phyloP scores from a whole-genome alignment of 371 early-diverging fungal genomes.

The Mortierella sp. region DNA sequence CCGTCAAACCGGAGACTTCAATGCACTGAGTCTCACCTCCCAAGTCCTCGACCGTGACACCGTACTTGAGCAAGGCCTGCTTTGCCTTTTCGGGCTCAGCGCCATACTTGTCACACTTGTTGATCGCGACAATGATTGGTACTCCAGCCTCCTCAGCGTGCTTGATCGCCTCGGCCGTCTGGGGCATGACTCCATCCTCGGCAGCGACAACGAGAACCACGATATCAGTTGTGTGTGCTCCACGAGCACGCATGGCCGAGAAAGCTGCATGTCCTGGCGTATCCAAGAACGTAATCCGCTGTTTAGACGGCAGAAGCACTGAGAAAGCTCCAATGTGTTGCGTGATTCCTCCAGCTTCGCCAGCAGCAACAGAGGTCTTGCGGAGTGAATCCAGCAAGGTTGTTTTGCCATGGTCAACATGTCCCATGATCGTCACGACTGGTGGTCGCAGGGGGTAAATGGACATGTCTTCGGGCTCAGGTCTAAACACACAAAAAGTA shows the following conservation, averaged over 20 bases:
- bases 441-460: conserved; percentile 84
- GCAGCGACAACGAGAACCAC: conserved; percentile 96
- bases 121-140: conserved; percentile 95
- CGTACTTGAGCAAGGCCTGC: conserved; percentile 81
- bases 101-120: conserved; percentile 95
- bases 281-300: conserved; percentile 93
- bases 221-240: conserved; percentile 94
- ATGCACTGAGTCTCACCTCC: conserved; percentile 95
- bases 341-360: conserved; percentile 98
- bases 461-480: conserved; percentile 77
- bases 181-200: conserved; percentile 98
- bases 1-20: conserved; percentile 89
- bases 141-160: conserved; percentile 91
- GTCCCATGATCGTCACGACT: conserved; percentile 98
- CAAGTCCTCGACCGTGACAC: conserved; percentile 90
- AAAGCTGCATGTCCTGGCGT: conserved; percentile 98
- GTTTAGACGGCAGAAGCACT: conserved; percentile 73
- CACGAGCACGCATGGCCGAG: conserved; percentile 92
- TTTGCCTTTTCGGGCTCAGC: conserved; percentile 80
- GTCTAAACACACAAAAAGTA: conserved; percentile 49
- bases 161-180: conserved; percentile 94
- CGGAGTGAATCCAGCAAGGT: conserved; percentile 95
- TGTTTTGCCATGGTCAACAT: conserved; percentile 99
- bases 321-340: conserved; percentile 98
- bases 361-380: conserved; percentile 90